Conservation (phyloP, 257 asterid genomes). For the Lycium barbarum region DNA sequence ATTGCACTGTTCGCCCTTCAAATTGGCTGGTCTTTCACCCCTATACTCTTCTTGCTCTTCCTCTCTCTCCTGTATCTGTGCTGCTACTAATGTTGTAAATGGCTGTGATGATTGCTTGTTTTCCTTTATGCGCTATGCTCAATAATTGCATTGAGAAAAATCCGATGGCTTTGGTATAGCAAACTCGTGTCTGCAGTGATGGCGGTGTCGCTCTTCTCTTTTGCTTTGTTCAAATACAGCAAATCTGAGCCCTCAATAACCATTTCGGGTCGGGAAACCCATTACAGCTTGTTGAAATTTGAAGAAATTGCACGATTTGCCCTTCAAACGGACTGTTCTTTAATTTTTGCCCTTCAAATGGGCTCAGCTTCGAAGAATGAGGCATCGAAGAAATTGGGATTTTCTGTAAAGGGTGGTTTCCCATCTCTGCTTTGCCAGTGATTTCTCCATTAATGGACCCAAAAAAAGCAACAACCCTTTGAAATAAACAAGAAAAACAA, state of each 20-base stretch:
- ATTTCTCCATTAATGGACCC: background rate
- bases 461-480: background rate
- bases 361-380: background rate
- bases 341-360: no score
- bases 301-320: no score
- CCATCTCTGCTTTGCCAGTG: background rate
- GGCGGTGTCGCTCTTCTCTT: background rate
- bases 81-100: background rate
- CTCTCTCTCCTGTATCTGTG: background rate
- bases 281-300: background rate
- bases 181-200: no score
- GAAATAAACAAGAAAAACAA: background rate
- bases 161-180: background rate
- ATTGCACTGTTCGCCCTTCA: no score
- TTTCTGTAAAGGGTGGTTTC: background rate
- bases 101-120: slow-evolving; percentile 1
- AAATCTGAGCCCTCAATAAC: no score
- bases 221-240: no score
- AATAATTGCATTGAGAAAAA: no score
- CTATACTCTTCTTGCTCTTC: background rate
- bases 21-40: background rate
- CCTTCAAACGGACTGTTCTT: no score
- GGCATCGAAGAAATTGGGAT: background rate
- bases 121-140: background rate
- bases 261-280: no score